A percentile compares a stretch with the other conserved stretches of the same genome.
These are phyloP conservation scores for Sugiyamaella qingdaonensis DNA, from an alignment of 805 yeast genomes.

Conservation along the genomic window DNA sequence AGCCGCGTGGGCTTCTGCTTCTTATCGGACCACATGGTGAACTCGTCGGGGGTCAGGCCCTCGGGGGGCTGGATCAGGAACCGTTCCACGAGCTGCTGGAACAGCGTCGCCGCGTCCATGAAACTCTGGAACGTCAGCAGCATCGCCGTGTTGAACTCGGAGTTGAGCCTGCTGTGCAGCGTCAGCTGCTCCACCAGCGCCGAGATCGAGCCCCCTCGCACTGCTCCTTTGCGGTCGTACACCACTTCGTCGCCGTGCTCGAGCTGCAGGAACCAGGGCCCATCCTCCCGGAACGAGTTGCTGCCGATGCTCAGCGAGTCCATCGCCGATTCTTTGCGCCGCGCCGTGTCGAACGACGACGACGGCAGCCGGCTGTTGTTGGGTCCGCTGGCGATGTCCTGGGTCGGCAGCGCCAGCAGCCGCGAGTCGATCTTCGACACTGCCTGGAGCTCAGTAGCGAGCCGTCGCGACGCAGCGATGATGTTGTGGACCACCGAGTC, in stretches of 20 bases:
- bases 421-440: conserved; percentile 3
- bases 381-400: background rate
- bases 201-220: conserved; percentile 78
- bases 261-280: conserved; percentile 51
- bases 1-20: conserved; percentile 65
- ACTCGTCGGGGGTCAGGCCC: conserved; percentile 78
- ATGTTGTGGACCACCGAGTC: conserved; percentile 3
- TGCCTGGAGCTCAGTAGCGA: conserved; percentile 10
- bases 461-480: conserved; percentile 1
- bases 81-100: conserved; percentile 55
- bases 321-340: conserved; percentile 8
- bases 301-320: conserved; percentile 7
- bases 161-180: conserved; percentile 58
- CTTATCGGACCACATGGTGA: conserved; percentile 66
- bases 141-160: conserved; percentile 63
- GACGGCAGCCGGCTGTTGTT: conserved; percentile 1
- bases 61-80: conserved; percentile 79
- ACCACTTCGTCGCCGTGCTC: conserved; percentile 47
- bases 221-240: conserved; percentile 63
- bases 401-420: background rate
- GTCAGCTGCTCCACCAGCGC: conserved; percentile 80
- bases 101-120: conserved; percentile 59
- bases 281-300: conserved; percentile 8
- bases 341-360: background rate
- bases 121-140: conserved; percentile 73